Percentiles rank a stretch among this genome's conserved stretches.
These are phyloP conservation scores for Blastobotrys ciferrii DNA, from an alignment of 1,139 yeast species.

Conservation along the genomic window DNA sequence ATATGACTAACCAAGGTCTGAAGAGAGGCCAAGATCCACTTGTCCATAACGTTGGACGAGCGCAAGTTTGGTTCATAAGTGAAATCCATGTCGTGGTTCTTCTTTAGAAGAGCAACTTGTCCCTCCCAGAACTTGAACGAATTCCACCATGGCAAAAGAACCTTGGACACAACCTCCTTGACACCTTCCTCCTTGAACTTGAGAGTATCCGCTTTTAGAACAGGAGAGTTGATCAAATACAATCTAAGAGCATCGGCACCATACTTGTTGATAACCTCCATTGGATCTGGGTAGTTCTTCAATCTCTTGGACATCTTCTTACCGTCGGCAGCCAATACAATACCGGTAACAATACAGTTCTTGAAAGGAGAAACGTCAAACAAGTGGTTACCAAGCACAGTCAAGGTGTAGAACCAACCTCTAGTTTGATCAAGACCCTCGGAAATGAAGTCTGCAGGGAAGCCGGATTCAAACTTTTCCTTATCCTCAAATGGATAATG, in stretches of 20 bases:
- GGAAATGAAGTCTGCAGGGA: constrained; percentile 96
- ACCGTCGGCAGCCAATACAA: constrained; percentile 96
- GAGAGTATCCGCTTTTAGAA: constrained; percentile 91
- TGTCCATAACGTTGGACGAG: constrained; percentile 92
- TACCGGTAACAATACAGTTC: constrained; percentile 95
- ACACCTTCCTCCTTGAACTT: constrained; percentile 98
- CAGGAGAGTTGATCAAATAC: constrained; percentile 95
- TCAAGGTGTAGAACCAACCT: constrained; percentile 98
- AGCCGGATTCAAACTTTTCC: constrained; percentile 64
- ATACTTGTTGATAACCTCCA: constrained; percentile 70
- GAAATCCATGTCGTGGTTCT: constrained; percentile 69
- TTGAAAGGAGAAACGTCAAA: constrained; percentile 91
- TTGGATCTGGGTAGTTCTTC: constrained; percentile 97
- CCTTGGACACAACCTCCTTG: constrained; percentile 94
- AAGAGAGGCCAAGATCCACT: constrained; percentile 91
- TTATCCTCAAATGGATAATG: constrained; percentile 93
- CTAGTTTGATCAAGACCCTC: constrained; percentile 99
- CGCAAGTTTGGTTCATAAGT: constrained; percentile 59
- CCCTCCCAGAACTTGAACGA: constrained; percentile 95
- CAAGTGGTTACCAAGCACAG: constrained; percentile 92
- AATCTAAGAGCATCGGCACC: constrained; percentile 98
- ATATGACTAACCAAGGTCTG: constrained; percentile 86
- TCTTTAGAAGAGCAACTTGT: constrained; percentile 80
- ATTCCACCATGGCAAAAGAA: constrained; percentile 97
- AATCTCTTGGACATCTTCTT: constrained; percentile 98